Percentiles rank a stretch among this genome's conserved stretches.
phyloP scores from a whole-genome alignment of 225 moss, liverwort and hornwort genomes.

The Pseudisothecium myosuroides region DNA sequence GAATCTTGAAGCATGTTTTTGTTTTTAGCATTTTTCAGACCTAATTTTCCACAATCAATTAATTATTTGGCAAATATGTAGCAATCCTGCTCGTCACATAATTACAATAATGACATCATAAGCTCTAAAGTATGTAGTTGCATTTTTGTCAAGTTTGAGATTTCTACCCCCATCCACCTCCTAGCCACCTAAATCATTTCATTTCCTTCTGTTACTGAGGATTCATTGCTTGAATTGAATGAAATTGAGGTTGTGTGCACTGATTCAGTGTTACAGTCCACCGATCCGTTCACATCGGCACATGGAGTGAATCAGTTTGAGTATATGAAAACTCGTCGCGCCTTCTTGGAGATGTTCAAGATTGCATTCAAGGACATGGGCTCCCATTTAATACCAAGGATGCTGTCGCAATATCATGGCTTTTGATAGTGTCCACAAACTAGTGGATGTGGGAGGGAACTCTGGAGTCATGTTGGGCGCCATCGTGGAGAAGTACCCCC shows the following conservation, averaged over 20 bases:
- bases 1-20: not conserved
- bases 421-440: not conserved
- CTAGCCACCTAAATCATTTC: not conserved
- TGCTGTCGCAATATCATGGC: not conserved
- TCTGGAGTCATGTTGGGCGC: not conserved
- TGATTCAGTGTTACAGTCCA: not conserved
- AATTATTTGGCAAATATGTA: not conserved
- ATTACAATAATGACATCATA: not conserved
- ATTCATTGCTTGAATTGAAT: not conserved
- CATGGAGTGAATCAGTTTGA: not conserved
- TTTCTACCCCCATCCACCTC: not conserved
- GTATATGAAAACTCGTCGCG: not conserved
- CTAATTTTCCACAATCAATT: not conserved
- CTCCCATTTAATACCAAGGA: fast-evolving
- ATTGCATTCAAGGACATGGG: not conserved
- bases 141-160: not conserved
- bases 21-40: not conserved
- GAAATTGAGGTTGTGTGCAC: not conserved
- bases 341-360: not conserved
- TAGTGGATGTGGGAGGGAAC: not conserved
- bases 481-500: not conserved
- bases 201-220: fast-evolving
- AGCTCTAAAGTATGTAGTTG: not conserved
- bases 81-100: not conserved
- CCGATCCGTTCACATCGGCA: not conserved